Evolutionary conservation across 2,329 filamentous ascomycete species (phyloP).

Genomic region (Capronia americana): DNA sequence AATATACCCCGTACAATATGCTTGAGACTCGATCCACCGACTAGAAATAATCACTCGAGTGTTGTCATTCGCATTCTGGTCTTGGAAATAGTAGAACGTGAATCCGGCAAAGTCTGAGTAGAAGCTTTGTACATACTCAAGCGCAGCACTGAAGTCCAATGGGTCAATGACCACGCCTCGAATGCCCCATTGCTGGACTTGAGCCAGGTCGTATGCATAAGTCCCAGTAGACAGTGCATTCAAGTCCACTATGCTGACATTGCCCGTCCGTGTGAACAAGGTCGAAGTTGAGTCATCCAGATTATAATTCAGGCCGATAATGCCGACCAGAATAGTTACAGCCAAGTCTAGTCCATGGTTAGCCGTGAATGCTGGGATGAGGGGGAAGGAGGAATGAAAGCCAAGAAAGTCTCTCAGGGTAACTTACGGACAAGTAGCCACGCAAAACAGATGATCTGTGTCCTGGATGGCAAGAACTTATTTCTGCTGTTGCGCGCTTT

Average conservation of each 20-base stretch:
- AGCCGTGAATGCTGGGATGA: neutral
- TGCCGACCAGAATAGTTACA: conserved; percentile 34
- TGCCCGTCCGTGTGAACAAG: conserved; percentile 24
- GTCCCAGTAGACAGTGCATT: conserved; percentile 23
- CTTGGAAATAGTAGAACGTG: conserved; percentile 35
- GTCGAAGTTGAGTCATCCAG: conserved; percentile 26
- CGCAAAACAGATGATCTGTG: conserved; percentile 32
- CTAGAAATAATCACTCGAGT: conserved; percentile 10
- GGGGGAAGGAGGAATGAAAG: neutral
- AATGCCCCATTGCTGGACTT: conserved; percentile 33
- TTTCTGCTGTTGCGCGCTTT: conserved; percentile 26
- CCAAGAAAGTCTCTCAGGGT: neutral
- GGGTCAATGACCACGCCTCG: conserved; percentile 27
- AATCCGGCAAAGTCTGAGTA: conserved; percentile 21
- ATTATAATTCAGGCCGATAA: conserved; percentile 38
- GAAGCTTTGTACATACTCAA: conserved; percentile 35
- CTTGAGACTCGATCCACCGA: conserved; percentile 28
- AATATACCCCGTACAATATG: conserved; percentile 28
- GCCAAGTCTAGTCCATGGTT: conserved; percentile 17
- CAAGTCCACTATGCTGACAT: conserved; percentile 30
- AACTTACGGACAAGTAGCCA: conserved; percentile 33
- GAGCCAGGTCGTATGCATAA: conserved; percentile 26
- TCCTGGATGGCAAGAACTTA: conserved; percentile 29
- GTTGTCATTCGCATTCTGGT: conserved; percentile 29
- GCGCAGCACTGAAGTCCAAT: conserved; percentile 12